A percentile compares a stretch with the other conserved stretches of the same genome.
phyloP scores from a whole-genome alignment of 331 rosid genomes.

The Acacia pycnantha region DNA sequence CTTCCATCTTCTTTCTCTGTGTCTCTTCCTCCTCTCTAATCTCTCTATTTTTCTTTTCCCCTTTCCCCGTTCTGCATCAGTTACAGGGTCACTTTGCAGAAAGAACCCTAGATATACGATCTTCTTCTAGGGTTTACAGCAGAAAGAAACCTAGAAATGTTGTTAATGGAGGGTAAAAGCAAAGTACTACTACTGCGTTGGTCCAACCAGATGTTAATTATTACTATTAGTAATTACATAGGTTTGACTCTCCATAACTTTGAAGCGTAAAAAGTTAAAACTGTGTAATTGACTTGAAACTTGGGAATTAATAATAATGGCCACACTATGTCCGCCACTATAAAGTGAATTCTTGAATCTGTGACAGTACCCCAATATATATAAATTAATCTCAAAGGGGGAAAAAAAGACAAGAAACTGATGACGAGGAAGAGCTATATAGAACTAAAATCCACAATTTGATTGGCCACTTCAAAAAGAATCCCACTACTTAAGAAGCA shows the following conservation, averaged over 20 bases:
- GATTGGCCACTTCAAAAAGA: conserved; percentile 16
- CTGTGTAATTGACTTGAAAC: not conserved
- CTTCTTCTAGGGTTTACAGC: not conserved
- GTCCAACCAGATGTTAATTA: not conserved
- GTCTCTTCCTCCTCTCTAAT: too few species aligned
- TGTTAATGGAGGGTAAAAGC: not conserved
- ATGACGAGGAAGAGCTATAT: not conserved
- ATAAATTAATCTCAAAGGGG: not conserved
- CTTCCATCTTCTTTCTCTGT: too few species aligned
- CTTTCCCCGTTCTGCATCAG: too few species aligned
- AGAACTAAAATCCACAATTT: not conserved
- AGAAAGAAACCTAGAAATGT: not conserved
- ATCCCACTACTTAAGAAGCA: conserved; percentile 4
- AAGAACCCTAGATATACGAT: not conserved
- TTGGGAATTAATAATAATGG: not conserved
- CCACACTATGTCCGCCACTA: conserved; percentile 20
- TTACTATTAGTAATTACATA: not conserved
- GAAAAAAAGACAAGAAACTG: conserved; percentile 5
- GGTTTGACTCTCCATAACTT: not conserved
- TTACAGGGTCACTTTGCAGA: not conserved
- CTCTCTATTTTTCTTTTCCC: too few species aligned
- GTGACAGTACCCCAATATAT: not conserved
- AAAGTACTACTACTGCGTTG: too few species aligned
- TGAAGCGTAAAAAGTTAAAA: not conserved
- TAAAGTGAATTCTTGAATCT: not conserved